A percentile compares a stretch with the other conserved stretches of the same genome.
phyloP scores from a whole-genome alignment of 768 basidiomycete genomes.

The Auricularia auricula-judae region DNA sequence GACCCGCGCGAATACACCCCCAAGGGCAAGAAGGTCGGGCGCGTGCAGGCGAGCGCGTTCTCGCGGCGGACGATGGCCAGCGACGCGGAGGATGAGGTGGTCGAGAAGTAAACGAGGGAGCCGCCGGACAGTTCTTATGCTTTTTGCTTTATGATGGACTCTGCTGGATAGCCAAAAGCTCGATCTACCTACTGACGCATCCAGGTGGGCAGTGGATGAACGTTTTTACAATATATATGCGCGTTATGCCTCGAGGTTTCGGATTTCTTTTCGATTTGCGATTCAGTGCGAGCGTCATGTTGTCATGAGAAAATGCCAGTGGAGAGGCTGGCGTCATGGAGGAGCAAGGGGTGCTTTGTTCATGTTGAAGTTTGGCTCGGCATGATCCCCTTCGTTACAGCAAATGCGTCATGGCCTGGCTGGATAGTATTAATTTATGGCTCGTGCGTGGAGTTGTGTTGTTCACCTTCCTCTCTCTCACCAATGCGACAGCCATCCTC shows the following conservation, averaged over 20 bases:
- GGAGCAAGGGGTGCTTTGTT: too few relatives aligned
- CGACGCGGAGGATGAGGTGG: slow-evolving; percentile 69
- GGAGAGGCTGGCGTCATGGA: too few relatives aligned
- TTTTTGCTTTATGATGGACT: neutral
- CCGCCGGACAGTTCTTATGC: neutral
- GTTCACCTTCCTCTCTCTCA: too few relatives aligned
- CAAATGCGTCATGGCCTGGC: too few relatives aligned
- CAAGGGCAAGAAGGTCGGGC: slow-evolving; percentile 19
- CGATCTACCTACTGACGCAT: neutral
- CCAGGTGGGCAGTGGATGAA: neutral
- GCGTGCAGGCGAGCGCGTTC: slow-evolving; percentile 21
- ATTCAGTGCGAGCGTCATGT: too few relatives aligned
- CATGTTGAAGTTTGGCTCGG: too few relatives aligned
- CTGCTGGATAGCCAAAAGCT: neutral
- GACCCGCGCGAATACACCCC: slow-evolving; percentile 19
- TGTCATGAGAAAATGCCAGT: too few relatives aligned
- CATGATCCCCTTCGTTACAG: too few relatives aligned
- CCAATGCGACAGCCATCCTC: too few relatives aligned
- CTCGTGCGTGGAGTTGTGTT: too few relatives aligned
- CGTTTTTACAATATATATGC: neutral
- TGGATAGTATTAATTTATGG: too few relatives aligned
- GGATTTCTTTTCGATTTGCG: too few relatives aligned
- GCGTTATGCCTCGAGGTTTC: neutral
- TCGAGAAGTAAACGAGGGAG: slow-evolving; percentile 20
- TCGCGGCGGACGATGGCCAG: slow-evolving; percentile 74